Base-by-base conservation (phyloP, 177 flowering plant genomes). In the Telopea speciosissima region DNA sequence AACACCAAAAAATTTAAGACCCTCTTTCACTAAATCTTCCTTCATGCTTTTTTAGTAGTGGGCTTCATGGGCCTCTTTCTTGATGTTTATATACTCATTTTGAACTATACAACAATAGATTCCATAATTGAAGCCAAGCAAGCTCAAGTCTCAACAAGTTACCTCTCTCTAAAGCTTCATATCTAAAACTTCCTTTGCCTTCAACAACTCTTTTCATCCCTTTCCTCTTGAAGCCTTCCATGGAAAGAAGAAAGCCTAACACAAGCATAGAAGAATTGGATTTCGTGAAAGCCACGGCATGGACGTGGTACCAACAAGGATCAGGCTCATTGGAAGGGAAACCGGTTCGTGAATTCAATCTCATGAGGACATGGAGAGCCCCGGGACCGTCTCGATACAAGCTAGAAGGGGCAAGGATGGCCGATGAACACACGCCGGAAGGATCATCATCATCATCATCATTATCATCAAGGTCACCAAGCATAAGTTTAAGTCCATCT, bases 271-370 rank as follows among this genome's bases (percentile, higher is more conserved):
- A 75, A 31, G 89, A 87, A 8, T 64, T 79, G 24, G 75, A 79
- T 0, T 1, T 75, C 3, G 82, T 78, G 1, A 88, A 82, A 70
- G 88, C 92, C 0, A 91, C 92, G 2, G 91, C 92, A 69, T 88
- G 90, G 96, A 90, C 92, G 0, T 85, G 96, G 92, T 82, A 82
- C 71, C 79, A 85, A 31, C 95, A 63, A 11, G 85, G 89, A 1
- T 85, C 88, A 12, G 87, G 84, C 0, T 72, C 78, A 1, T 28
- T 4, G 31, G 83, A 79, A 0, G 78, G 76, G 0, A 79, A 74
- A 61, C 68, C 77, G 0, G 61, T 66, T 25, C 58, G 68, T 1
- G 90, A 88, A 23, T 81, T 73, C 68, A 74, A 75, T 9, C 26
- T 70, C 25, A 61, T 74, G 11, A 77, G 83, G 45, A 60, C 72